Conservation (phyloP, 1,139 yeast species). For the Tardiomyces digboiensis region DNA sequence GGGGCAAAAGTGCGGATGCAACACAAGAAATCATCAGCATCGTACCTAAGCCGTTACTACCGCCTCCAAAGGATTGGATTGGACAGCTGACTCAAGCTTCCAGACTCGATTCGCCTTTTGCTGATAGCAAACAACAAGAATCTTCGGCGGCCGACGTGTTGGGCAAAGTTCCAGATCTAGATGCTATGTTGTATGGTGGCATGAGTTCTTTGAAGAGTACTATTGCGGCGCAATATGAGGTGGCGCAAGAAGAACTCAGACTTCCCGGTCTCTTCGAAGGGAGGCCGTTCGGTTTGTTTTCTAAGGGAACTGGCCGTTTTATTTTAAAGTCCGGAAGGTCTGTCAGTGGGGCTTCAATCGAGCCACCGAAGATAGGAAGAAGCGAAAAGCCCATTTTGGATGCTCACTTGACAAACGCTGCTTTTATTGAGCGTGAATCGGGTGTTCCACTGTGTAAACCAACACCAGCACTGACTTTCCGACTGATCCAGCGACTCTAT, state of each 20-base stretch:
- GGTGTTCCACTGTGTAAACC: not conserved
- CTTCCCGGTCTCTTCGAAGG: conserved; percentile 13
- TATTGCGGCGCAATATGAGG: conserved; percentile 12
- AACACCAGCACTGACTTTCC: not conserved
- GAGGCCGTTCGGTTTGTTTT: conserved; percentile 14
- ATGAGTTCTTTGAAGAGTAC: conserved; percentile 14
- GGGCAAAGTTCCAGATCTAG: conserved; percentile 32
- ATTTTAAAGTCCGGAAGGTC: conserved; percentile 2
- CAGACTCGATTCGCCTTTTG: conserved; percentile 11
- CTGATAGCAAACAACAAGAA: not conserved
- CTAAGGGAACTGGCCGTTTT: conserved; percentile 8
- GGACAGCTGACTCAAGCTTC: conserved; percentile 9
- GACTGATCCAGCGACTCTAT: not conserved
- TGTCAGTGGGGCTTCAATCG: not conserved
- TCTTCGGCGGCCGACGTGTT: too few relatives aligned
- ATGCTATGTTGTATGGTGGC: conserved; percentile 46
- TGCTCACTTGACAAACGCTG: not conserved
- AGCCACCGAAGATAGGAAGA: not conserved
- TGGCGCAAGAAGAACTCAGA: conserved; percentile 16
- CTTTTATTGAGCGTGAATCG: not conserved
- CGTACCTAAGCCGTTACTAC: conserved; percentile 2
- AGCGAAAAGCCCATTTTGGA: not conserved
- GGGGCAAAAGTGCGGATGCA: not conserved
- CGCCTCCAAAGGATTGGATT: conserved; percentile 10
- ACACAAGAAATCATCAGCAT: not conserved